These are phyloP conservation scores for Globisporangium iwayamae DNA, from an alignment of 352 stramenopile species.

Conservation along the genomic window DNA sequence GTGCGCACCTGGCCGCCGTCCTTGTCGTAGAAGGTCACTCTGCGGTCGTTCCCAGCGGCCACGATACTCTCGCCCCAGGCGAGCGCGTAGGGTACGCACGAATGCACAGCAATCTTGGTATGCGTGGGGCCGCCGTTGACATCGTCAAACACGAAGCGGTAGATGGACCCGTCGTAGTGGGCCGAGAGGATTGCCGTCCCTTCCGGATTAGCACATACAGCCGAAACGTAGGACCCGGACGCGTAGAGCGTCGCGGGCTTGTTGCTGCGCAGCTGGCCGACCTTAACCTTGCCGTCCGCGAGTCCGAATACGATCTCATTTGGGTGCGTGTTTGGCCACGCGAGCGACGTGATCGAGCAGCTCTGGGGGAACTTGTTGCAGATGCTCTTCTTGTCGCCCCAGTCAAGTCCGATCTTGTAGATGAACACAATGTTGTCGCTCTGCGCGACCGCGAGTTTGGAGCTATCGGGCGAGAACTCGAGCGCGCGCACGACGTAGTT, in stretches of 20 bases:
- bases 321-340: slow-evolving; percentile 88
- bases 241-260: slow-evolving; percentile 90
- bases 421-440: slow-evolving; percentile 97
- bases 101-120: slow-evolving; percentile 86
- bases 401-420: slow-evolving; percentile 94
- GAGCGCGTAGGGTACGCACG: slow-evolving; percentile 87
- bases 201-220: slow-evolving; percentile 84
- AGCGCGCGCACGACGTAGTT: slow-evolving; percentile 93
- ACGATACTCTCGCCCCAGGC: slow-evolving; percentile 90
- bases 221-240: slow-evolving; percentile 77
- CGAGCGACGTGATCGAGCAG: slow-evolving; percentile 82
- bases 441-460: slow-evolving; percentile 94
- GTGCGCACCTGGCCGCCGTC: slow-evolving; percentile 77
- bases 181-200: slow-evolving; percentile 87
- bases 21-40: slow-evolving; percentile 91
- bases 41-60: slow-evolving; percentile 88
- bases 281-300: slow-evolving; percentile 92
- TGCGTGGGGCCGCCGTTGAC: slow-evolving; percentile 72
- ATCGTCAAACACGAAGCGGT: slow-evolving; percentile 91
- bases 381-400: slow-evolving; percentile 95
- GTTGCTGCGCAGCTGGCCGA: slow-evolving; percentile 92
- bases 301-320: slow-evolving; percentile 95
- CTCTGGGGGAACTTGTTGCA: slow-evolving; percentile 94
- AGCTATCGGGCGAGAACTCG: slow-evolving; percentile 91
- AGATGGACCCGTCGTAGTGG: slow-evolving; percentile 92